Evolutionary conservation across 306 rosid species (phyloP), one percentile per base, ranked within the genome.

Genomic region (Alnus rubra): DNA sequence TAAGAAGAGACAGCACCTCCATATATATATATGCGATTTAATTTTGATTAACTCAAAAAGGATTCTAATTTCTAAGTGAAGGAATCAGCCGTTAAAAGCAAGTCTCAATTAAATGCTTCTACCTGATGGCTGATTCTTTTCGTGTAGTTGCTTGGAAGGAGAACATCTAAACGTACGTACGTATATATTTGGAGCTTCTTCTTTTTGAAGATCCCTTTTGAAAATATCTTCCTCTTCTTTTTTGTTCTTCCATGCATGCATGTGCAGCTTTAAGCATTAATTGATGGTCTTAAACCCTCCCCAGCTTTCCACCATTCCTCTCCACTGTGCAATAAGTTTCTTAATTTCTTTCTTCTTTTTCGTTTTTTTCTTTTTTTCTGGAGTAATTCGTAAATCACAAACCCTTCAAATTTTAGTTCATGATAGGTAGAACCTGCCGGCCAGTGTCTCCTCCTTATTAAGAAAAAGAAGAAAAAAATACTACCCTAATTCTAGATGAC

Each of bases 121-220:
- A 23, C 28, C 28, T 37, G 31, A 0, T 1, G n/a, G n/a, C n/a
- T n/a, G n/a, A 44, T 45, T 72, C 73, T 50, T 64, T 63, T 64
- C 33, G 68, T 35, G 51, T 37, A 51, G 80, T 78, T 72, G 74
- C 67, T 6, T 19, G 76, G 71, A 77, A 87, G 44, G 79, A 59
- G 81, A 35, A 72, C 73, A 1, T 77, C 59, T 56, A 78, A 54
- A 74, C 78, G 45, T 15, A 33, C 81, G 45, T 15, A 74, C 78
- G 45, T 15, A 33, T 78, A 35, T 15, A 65, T 44, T 16, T 23
- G 51, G 58, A 54, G 52, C 23, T 69, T 56, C 50, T 30, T 12
- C 47, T 62, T 59, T 35, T 39, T 4, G 11, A 37, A 14, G 63
- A 37, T 74, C 73, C 51, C 56, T 51, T 69, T 23, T 4, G 1